Evolutionary conservation across 345 rosid species (phyloP).

Genomic region (Hypericum perforatum): DNA sequence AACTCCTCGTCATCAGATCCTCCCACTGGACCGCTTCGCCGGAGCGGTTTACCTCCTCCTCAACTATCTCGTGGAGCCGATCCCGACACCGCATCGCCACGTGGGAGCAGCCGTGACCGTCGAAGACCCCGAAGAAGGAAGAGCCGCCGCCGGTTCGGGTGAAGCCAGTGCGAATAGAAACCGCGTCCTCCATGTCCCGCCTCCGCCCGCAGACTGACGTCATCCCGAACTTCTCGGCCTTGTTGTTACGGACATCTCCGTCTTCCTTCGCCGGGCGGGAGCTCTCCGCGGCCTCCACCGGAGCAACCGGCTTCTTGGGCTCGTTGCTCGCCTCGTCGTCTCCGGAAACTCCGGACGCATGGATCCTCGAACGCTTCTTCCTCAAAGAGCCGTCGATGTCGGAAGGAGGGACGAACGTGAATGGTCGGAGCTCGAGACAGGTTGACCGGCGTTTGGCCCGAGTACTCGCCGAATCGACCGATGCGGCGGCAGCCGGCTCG

Average conservation of each 20-base stretch:
- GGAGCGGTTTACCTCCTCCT: conserved; percentile 28
- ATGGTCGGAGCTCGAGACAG: conserved; percentile 46
- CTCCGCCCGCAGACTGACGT: conserved; percentile 90
- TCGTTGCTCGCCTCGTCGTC: not conserved
- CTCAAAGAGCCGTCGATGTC: not conserved
- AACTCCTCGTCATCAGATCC: conserved; percentile 46
- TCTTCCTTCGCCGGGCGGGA: no score
- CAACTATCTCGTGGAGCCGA: conserved; percentile 49
- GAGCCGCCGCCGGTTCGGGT: not conserved
- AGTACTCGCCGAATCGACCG: conserved; percentile 36
- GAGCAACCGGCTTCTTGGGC: no score
- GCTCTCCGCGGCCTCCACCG: no score
- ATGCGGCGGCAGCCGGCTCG: conserved; percentile 37
- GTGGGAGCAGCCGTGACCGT: conserved; percentile 99
- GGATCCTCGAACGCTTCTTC: conserved; percentile 14
- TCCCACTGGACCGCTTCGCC: conserved; percentile 37
- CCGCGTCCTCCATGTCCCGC: conserved; percentile 95
- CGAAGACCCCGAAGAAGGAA: conserved; percentile 65
- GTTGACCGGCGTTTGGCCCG: conserved; percentile 39
- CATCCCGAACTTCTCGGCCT: conserved; percentile 48
- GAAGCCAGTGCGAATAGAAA: conserved; percentile 44
- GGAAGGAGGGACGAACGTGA: conserved; percentile 27
- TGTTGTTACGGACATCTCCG: no score
- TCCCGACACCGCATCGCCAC: conserved; percentile 58
- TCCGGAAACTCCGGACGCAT: not conserved